phyloP scores from a whole-genome alignment of 768 basidiomycete genomes.

The Agaricus sinodeliciosus region DNA sequence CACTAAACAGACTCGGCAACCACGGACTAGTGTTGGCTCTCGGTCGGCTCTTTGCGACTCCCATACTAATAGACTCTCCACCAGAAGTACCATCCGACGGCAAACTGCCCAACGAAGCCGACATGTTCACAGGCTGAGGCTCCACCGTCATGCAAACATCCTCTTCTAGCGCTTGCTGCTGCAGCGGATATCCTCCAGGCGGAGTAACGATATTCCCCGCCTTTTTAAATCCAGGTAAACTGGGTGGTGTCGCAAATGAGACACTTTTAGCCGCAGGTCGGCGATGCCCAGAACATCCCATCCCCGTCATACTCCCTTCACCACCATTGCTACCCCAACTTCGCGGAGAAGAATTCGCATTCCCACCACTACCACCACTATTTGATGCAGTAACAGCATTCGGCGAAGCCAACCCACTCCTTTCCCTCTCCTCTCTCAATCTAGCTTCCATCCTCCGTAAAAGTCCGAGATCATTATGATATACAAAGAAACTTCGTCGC shows the following conservation, averaged over 20 bases:
- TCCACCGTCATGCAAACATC: neutral
- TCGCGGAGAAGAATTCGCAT: neutral
- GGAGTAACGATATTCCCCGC: conserved; percentile 11
- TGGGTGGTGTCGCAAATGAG: conserved; percentile 33
- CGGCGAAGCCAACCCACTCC: conserved; percentile 8
- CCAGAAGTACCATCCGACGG: neutral
- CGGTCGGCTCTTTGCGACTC: conserved; percentile 40
- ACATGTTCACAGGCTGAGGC: neutral
- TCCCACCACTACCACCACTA: conserved; percentile 12
- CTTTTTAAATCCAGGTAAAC: conserved; percentile 10
- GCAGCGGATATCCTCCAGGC: neutral
- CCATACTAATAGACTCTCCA: neutral
- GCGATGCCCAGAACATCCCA: conserved; percentile 16
- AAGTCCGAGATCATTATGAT: conserved; percentile 70
- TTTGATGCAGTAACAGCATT: too few species aligned
- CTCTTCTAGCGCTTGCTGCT: neutral
- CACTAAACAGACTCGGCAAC: conserved; percentile 50
- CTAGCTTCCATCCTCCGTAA: conserved; percentile 62
- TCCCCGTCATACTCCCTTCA: conserved; percentile 16
- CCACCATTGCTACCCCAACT: conserved; percentile 8
- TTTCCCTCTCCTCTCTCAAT: conserved; percentile 34
- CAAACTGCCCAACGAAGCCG: neutral
- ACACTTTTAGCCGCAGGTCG: conserved; percentile 43
- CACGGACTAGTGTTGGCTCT: conserved; percentile 67
- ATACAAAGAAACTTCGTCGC: conserved; percentile 86